Evolutionary conservation across 768 basidiomycete genomes (phyloP).

Genomic region (Hemileccinum impolitum): DNA sequence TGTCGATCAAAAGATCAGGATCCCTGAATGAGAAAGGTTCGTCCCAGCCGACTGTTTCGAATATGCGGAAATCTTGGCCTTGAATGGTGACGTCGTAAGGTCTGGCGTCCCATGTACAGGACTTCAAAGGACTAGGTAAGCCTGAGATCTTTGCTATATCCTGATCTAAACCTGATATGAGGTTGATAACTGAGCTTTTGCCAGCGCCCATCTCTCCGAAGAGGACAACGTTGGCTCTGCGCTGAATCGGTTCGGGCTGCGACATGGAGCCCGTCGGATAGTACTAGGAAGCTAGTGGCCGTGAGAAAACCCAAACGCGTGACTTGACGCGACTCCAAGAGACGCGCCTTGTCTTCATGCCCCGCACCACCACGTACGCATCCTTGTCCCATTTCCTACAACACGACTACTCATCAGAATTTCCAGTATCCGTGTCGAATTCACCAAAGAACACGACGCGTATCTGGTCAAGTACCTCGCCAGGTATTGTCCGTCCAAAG

Average conservation of each 20-base stretch:
- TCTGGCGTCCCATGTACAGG: constrained; percentile 8
- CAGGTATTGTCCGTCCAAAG: constrained; percentile 36
- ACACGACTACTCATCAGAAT: background rate
- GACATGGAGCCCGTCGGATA: too few relatives aligned
- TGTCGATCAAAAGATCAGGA: constrained; percentile 23
- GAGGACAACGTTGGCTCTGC: constrained; percentile 22
- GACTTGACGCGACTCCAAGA: background rate
- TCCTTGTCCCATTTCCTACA: background rate
- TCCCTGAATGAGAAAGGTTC: constrained; percentile 23
- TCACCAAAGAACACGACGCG: constrained; percentile 39
- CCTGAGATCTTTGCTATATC: constrained; percentile 30
- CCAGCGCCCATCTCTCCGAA: constrained; percentile 32
- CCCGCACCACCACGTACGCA: constrained; percentile 2
- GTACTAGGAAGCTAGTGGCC: too few relatives aligned
- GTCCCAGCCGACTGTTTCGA: constrained; percentile 34
- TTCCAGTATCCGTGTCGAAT: constrained; percentile 27
- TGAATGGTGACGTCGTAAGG: constrained; percentile 3
- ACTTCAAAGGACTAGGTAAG: constrained; percentile 11
- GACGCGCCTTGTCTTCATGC: constrained; percentile 1
- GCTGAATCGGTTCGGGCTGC: constrained; percentile 4
- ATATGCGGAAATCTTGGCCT: constrained; percentile 19
- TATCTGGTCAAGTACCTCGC: constrained; percentile 49
- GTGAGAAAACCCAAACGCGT: background rate
- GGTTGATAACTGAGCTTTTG: constrained; percentile 44
- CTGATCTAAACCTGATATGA: constrained; percentile 28